Evolutionary conservation across 495 filamentous ascomycete genomes (phyloP).

Genomic region (Neurospora sublineolata): DNA sequence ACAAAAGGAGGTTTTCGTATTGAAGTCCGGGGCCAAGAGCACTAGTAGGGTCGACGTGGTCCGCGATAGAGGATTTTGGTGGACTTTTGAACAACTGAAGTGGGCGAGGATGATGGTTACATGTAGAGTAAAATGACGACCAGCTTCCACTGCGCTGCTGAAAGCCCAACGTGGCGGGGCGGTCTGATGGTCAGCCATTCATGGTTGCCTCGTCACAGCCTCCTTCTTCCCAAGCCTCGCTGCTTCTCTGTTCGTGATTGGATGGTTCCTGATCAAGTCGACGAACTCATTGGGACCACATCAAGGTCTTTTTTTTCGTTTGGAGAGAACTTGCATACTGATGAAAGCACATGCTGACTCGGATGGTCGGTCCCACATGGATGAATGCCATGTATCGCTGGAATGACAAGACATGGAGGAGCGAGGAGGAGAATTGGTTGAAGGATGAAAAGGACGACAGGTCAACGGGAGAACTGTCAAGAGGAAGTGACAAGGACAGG

Average conservation of each 20-base stretch:
- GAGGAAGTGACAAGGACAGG: too few relatives aligned
- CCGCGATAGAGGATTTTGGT: not conserved
- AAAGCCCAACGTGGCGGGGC: not conserved
- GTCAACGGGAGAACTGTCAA: too few relatives aligned
- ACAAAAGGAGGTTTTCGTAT: not conserved
- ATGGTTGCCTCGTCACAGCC: not conserved
- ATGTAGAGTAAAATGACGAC: not conserved
- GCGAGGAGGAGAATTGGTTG: not conserved
- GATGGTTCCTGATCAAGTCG: not conserved
- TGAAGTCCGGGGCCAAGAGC: not conserved
- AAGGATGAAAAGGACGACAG: too few relatives aligned
- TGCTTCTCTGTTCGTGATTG: not conserved
- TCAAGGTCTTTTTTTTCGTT: too few relatives aligned
- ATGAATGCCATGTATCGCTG: too few relatives aligned
- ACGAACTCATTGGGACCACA: too few relatives aligned
- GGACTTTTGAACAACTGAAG: not conserved
- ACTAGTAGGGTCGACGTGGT: not conserved
- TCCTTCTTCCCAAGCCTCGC: not conserved
- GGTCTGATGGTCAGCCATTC: not conserved
- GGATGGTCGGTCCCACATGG: too few relatives aligned
- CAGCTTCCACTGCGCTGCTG: not conserved
- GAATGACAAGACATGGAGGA: not conserved
- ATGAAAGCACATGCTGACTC: too few relatives aligned
- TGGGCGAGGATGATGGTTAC: too few relatives aligned
- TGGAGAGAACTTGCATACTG: too few relatives aligned